Base-by-base conservation (phyloP, 2,329 filamentous ascomycete species). In the Clonostachys rosea region DNA sequence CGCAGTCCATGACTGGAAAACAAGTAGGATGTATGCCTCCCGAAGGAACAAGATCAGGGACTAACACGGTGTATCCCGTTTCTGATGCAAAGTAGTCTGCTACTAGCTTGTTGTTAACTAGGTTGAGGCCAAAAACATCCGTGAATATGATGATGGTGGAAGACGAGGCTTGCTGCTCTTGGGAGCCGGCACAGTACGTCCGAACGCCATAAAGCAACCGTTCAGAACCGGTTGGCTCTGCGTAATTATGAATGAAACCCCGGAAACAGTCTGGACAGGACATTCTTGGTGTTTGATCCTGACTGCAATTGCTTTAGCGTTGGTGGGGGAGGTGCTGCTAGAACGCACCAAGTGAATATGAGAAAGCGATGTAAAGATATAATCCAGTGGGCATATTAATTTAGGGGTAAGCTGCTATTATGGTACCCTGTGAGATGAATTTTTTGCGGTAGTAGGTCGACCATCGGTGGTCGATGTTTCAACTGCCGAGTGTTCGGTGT, bases 121-220 rank as follows among this genome's bases (percentile, higher is more conserved):
- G 69, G 6, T 66, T 61, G 68, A 74, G 76, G 17, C 76, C 76
- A 51, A 79, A 79, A 1, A 69, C 68, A 53, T 80, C 77, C 1
- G 75, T 67, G 33, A 80, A 62, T 49, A 79, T 68, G 40, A 80
- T 69, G n/a, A 80, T 61, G 16, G 36, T 41, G 40, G 48, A 43
- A 12, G 44, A 41, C n/a, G 56, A 54, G 16, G 49, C 49, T 16
- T 16, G 16, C 16, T 16, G 16, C 16, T 16, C 16, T 16, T 16
- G 16, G 16, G 16, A 16, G 16, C 16, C 16, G 13, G 55, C 52
- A 41, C 56, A 51, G 40, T 59, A 59, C 5, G 54, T 56, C 34
- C 47, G 49, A 40, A 59, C 47, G 24, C 52, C 52, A 46, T 52
- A 42, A 44, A 58, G 43, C n/a, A n/a, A 11, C 35, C n/a, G 35